Conservation (phyloP, 768 basidiomycete genomes). For the Russula sp. region DNA sequence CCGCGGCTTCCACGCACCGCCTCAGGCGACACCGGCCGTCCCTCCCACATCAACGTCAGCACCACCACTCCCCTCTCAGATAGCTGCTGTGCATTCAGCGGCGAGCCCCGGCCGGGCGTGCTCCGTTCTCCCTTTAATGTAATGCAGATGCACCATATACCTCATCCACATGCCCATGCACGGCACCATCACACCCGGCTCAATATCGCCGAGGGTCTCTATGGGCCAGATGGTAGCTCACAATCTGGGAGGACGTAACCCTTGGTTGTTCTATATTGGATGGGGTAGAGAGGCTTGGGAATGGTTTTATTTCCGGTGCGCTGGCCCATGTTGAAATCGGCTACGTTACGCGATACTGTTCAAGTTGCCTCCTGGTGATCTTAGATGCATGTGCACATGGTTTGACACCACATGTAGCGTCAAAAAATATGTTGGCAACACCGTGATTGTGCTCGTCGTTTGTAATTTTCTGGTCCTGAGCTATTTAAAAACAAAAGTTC, state of each 20-base stretch:
- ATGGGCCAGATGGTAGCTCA: constrained; percentile 20
- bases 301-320: background rate
- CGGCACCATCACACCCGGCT: constrained; percentile 63
- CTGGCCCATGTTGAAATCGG: constrained; percentile 6
- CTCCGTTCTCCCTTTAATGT: constrained; percentile 58
- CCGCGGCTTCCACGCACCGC: constrained; percentile 19
- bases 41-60: constrained; percentile 17
- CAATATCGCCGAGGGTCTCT: constrained; percentile 37
- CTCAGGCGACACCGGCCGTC: constrained; percentile 10
- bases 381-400: too few species aligned
- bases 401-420: background rate
- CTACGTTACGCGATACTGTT: background rate
- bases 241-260: constrained; percentile 14
- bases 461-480: constrained; percentile 9
- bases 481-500: constrained; percentile 5
- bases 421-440: background rate
- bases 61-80: constrained; percentile 14
- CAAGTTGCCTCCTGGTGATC: constrained; percentile 6
- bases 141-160: constrained; percentile 73
- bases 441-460: constrained; percentile 1
- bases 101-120: constrained; percentile 34
- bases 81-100: constrained; percentile 11
- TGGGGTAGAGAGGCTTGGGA: background rate
- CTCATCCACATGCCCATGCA: constrained; percentile 75
- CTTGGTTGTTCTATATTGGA: background rate